These are phyloP conservation scores for Cryptococcus maquisensis DNA, from an alignment of 1,284 basidiomycete species.

Conservation along the genomic window DNA sequence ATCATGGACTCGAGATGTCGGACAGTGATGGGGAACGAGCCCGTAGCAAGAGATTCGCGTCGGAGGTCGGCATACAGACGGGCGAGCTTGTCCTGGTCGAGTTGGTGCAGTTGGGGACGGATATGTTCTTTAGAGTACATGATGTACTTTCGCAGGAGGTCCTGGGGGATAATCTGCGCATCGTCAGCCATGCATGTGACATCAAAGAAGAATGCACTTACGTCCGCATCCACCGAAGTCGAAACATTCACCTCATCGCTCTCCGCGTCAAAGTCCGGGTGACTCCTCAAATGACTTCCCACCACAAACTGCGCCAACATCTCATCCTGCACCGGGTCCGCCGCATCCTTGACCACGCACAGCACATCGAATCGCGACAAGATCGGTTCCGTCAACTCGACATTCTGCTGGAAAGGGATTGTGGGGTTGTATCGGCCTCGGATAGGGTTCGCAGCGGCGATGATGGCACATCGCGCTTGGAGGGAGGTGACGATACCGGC, in stretches of 20 bases:
- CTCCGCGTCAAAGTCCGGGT: constrained; percentile 84
- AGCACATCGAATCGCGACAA: constrained; percentile 98
- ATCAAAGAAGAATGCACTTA: constrained; percentile 51
- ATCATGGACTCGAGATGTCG: constrained; percentile 99
- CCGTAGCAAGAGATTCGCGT: constrained; percentile 91
- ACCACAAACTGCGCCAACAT: constrained; percentile 95
- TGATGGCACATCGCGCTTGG: constrained; percentile 93
- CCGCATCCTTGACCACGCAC: constrained; percentile 96
- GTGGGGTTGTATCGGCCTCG: constrained; percentile 96
- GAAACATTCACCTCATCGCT: constrained; percentile 81
- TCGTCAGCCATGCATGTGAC: background rate
- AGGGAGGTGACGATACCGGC: constrained; percentile 96
- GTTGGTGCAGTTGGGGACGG: constrained; percentile 83
- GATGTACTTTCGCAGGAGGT: constrained; percentile 96
- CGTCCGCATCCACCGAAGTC: constrained; percentile 85
- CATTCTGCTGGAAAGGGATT: constrained; percentile 96
- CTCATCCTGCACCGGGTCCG: constrained; percentile 96
- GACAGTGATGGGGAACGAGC: constrained; percentile 96
- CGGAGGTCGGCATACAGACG: constrained; percentile 95
- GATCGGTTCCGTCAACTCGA: constrained; percentile 97
- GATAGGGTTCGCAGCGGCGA: constrained; percentile 96
- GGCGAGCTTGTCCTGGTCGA: constrained; percentile 94
- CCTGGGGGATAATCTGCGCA: constrained; percentile 87
- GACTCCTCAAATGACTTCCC: constrained; percentile 87
- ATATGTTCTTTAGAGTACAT: constrained; percentile 96